Evolutionary conservation across 495 filamentous ascomycete species (phyloP), one percentile per base, ranked within the genome.

Genomic region (Podospora conica): DNA sequence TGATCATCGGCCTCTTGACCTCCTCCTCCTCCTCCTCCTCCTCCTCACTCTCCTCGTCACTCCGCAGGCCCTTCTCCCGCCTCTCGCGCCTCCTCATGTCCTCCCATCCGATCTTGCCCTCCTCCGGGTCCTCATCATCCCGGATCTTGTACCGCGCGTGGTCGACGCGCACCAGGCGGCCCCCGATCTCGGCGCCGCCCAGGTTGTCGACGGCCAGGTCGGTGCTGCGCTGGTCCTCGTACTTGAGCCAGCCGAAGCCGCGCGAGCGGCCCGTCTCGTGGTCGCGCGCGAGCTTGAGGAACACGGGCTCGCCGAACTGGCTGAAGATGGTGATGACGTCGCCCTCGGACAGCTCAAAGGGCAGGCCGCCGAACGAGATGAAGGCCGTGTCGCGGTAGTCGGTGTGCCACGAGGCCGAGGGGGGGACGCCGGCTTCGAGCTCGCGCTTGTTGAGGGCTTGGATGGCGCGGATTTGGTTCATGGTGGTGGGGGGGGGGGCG

Each of bases 371-470:
- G 64, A 98, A 92, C 81, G 95, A 95, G 74, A 99, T 83, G 77
- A 94, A 99, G 67, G 95, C 95, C 12, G 96, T 97, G 81, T 97
- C 94, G 76, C 91, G 89, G 78, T 96, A 98, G 80, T 99, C 95
- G 72, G 89, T 87, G 76, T 99, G 95, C 95, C 95, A 99, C 65
- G 96, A 98, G 58, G 90, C 95, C 76, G 91, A 85, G 33, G 91
- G 87, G 18, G 90, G 78, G 61, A 94, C 79, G 67, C 86, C 89
- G 76, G 91, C 88, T 77, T 97, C 92, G 63, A 98, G 89, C 79
- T 99, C 95, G 66, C 89, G 88, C 83, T 96, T 92, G 80, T 98
- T 99, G 66, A 98, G 89, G 73, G 88, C 86, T 77, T 96, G 90
- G 68, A 97, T 91, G 68, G 91, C 87, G 70, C 92, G 91, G 70